A percentile compares a stretch with the other conserved stretches of the same genome.
Conservation (phyloP, 2,329 filamentous ascomycete species). For the Phialophora tarda region DNA sequence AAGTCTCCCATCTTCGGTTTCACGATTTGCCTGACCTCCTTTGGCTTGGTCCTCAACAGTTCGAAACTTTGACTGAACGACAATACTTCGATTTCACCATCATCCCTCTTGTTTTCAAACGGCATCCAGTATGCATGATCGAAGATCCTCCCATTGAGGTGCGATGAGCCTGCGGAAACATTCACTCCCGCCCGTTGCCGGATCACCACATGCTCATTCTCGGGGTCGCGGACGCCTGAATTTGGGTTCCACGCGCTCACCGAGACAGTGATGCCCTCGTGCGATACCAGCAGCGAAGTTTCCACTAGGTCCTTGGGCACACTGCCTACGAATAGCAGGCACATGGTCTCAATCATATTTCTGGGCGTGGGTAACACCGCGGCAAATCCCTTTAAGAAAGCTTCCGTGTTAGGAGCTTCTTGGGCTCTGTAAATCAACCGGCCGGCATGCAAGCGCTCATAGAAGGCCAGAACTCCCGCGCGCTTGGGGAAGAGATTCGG, state of each 20-base stretch:
- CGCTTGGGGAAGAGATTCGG: slow-evolving; percentile 20
- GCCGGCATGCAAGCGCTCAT: slow-evolving; percentile 12
- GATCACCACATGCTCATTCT: slow-evolving; percentile 3
- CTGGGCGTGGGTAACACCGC: slow-evolving; percentile 10
- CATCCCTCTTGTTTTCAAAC: neutral
- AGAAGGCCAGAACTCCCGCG: slow-evolving; percentile 12
- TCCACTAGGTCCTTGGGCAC: slow-evolving; percentile 6
- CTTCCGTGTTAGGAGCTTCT: slow-evolving; percentile 9
- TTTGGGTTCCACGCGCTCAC: slow-evolving; percentile 17
- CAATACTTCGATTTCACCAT: neutral
- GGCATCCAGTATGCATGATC: slow-evolving; percentile 13
- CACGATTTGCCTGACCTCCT: slow-evolving; percentile 20
- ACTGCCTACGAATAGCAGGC: slow-evolving; percentile 12
- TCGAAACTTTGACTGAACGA: slow-evolving; percentile 17
- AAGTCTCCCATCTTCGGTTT: slow-evolving; percentile 12
- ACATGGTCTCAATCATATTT: slow-evolving; percentile 14
- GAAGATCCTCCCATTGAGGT: slow-evolving; percentile 16
- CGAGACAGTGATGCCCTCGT: slow-evolving; percentile 18
- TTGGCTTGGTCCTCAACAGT: slow-evolving; percentile 17
- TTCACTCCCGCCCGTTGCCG: slow-evolving; percentile 17
- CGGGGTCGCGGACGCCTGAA: neutral
- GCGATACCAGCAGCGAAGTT: slow-evolving; percentile 9
- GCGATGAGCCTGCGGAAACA: slow-evolving; percentile 18
- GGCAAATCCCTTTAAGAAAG: slow-evolving; percentile 7
- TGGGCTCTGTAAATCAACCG: slow-evolving; percentile 4